Conservation (phyloP, 2,329 filamentous ascomycete species). For the Pseudogymnoascus sp. region DNA sequence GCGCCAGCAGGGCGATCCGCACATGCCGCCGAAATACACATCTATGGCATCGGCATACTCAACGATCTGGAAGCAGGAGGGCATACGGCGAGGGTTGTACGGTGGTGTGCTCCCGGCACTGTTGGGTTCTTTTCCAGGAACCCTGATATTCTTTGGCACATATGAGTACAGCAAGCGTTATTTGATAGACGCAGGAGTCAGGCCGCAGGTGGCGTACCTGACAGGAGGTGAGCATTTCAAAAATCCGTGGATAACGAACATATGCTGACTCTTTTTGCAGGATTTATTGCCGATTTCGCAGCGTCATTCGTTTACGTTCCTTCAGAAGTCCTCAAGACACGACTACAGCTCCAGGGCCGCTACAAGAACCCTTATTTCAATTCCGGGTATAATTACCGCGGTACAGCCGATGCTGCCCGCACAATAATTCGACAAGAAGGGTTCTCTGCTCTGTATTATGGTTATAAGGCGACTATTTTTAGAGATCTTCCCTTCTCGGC, state of each 20-base stretch:
- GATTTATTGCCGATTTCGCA: conserved; percentile 86
- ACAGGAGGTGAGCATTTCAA: conserved; percentile 55
- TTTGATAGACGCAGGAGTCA: conserved; percentile 76
- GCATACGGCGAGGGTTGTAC: conserved; percentile 76
- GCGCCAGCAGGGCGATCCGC: conserved; percentile 89
- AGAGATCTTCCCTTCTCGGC: conserved; percentile 94
- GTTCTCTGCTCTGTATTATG: conserved; percentile 77
- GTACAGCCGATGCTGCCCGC: conserved; percentile 71
- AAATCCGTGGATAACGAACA: not conserved
- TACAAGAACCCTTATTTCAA: conserved; percentile 91
- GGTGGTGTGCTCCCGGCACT: conserved; percentile 89
- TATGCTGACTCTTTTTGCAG: conserved; percentile 34
- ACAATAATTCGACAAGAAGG: conserved; percentile 82
- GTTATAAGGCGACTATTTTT: conserved; percentile 93
- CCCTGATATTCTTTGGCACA: conserved; percentile 87
- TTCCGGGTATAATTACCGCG: conserved; percentile 92
- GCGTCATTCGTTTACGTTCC: conserved; percentile 93
- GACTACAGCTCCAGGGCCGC: conserved; percentile 86
- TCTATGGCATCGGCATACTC: conserved; percentile 84
- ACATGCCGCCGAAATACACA: conserved; percentile 85
- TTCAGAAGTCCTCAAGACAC: conserved; percentile 95
- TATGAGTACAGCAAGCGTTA: conserved; percentile 92
- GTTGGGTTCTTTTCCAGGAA: conserved; percentile 85
- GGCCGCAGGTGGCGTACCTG: conserved; percentile 77
- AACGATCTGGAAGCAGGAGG: conserved; percentile 89